These are phyloP conservation scores for Pyrenopolyporus hunteri DNA, from an alignment of 495 filamentous ascomycete genomes.

Conservation along the genomic window DNA sequence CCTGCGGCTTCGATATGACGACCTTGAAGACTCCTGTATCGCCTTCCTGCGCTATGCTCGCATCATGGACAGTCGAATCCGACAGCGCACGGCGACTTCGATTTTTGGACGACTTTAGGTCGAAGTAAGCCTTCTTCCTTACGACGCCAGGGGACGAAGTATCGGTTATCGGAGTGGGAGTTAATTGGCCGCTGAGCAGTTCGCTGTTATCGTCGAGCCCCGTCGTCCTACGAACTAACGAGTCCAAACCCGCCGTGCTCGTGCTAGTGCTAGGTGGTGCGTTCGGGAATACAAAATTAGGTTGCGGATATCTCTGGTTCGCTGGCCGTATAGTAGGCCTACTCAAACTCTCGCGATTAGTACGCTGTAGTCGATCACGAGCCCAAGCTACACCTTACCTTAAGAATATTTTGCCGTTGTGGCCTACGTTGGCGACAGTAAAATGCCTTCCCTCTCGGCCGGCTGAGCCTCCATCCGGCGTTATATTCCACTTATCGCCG, in stretches of 20 bases:
- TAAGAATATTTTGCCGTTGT: slow-evolving; percentile 91
- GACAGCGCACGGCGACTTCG: slow-evolving; percentile 56
- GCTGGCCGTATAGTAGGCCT: slow-evolving; percentile 66
- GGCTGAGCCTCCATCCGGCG: slow-evolving; percentile 56
- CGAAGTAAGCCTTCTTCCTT: slow-evolving; percentile 42
- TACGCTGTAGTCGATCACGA: slow-evolving; percentile 9
- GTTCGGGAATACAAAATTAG: slow-evolving; percentile 63
- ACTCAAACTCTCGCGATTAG: slow-evolving; percentile 12
- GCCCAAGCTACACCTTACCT: slow-evolving; percentile 66
- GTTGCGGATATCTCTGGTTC: slow-evolving; percentile 63
- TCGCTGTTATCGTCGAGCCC: slow-evolving; percentile 52
- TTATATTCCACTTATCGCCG: slow-evolving; percentile 53
- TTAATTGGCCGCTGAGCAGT: slow-evolving; percentile 46
- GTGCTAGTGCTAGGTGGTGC: too few species aligned
- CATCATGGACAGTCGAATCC: slow-evolving; percentile 54
- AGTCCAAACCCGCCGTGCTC: slow-evolving; percentile 60
- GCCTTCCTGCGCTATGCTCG: slow-evolving; percentile 56
- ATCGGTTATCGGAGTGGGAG: slow-evolving; percentile 42
- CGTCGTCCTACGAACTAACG: slow-evolving; percentile 44
- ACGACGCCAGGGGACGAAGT: slow-evolving; percentile 41
- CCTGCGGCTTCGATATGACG: slow-evolving; percentile 78
- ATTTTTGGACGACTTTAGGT: slow-evolving; percentile 29
- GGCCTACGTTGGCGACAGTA: slow-evolving; percentile 91
- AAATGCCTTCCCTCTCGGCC: slow-evolving; percentile 77
- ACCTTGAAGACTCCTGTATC: slow-evolving; percentile 77